These are phyloP conservation scores for Lotmaria passim DNA, from an alignment of 208 protist species.

Conservation along the genomic window DNA sequence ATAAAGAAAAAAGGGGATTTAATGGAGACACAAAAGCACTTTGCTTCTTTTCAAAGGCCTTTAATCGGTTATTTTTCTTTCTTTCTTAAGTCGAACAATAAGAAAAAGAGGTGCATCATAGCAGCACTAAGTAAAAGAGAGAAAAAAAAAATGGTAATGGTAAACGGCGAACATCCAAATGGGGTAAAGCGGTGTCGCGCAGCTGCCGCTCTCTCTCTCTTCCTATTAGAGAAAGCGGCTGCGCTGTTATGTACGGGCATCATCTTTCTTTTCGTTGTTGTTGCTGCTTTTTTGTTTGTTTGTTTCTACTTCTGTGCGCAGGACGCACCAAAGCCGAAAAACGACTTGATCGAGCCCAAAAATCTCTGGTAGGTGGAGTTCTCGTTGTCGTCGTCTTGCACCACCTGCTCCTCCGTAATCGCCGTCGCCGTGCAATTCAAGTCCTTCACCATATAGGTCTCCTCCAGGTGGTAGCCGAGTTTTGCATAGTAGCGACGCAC, in stretches of 20 bases:
- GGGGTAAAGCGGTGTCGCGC: not conserved
- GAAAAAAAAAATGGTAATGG: conserved; percentile 2
- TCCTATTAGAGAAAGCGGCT: not conserved
- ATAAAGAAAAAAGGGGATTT: too few species aligned
- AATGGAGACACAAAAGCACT: too few species aligned
- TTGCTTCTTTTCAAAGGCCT: too few species aligned
- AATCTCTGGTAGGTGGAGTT: conserved; percentile 41
- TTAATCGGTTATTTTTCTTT: too few species aligned
- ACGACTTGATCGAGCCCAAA: conserved; percentile 60
- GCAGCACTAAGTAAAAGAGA: not conserved
- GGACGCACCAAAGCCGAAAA: conserved; percentile 47
- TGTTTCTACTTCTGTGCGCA: conserved; percentile 1
- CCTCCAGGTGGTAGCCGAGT: conserved; percentile 94
- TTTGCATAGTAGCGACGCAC: conserved; percentile 98
- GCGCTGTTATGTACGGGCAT: too few species aligned
- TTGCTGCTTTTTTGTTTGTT: not conserved
- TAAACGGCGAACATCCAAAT: too few species aligned
- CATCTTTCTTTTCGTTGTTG: not conserved
- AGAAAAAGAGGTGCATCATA: not conserved
- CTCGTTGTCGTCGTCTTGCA: conserved; percentile 86
- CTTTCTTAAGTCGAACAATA: too few species aligned
- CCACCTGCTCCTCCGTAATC: conserved; percentile 81
- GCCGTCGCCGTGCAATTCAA: conserved; percentile 40
- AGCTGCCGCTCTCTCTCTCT: too few species aligned
- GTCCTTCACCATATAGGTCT: conserved; percentile 90